Percentiles rank a stretch among this genome's conserved stretches.
Conservation (phyloP, 441 rosid genomes). For the Metrosideros polymorpha region DNA sequence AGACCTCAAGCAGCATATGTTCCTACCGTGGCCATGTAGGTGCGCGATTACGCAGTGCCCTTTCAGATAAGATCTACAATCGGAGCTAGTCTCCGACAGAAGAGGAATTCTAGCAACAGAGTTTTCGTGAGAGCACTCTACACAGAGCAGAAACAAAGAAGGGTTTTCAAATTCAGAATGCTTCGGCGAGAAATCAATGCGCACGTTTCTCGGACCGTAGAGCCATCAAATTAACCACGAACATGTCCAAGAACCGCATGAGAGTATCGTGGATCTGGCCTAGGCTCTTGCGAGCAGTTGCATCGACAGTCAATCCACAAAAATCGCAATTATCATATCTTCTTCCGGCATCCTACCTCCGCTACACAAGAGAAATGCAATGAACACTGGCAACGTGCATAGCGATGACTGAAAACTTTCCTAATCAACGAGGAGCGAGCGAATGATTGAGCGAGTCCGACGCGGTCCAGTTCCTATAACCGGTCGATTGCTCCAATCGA, state of each 20-base stretch:
- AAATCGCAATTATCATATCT: not conserved
- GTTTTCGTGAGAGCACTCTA: not conserved
- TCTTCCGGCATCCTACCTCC: not conserved
- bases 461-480: no score
- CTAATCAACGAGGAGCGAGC: no score
- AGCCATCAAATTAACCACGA: not conserved
- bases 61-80: not conserved
- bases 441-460: no score
- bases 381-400: not conserved
- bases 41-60: not conserved
- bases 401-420: not conserved
- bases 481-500: not conserved
- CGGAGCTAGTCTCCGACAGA: not conserved
- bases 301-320: not conserved
- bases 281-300: not conserved
- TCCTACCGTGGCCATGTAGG: not conserved
- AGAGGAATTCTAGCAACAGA: not conserved
- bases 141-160: not conserved
- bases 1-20: not conserved
- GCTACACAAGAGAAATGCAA: not conserved
- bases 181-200: not conserved
- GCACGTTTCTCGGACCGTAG: not conserved
- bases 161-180: not conserved
- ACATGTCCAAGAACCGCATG: not conserved
- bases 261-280: not conserved